Conservation (phyloP, 2,329 filamentous ascomycete species). For the Davidsoniella neocaledoniae region DNA sequence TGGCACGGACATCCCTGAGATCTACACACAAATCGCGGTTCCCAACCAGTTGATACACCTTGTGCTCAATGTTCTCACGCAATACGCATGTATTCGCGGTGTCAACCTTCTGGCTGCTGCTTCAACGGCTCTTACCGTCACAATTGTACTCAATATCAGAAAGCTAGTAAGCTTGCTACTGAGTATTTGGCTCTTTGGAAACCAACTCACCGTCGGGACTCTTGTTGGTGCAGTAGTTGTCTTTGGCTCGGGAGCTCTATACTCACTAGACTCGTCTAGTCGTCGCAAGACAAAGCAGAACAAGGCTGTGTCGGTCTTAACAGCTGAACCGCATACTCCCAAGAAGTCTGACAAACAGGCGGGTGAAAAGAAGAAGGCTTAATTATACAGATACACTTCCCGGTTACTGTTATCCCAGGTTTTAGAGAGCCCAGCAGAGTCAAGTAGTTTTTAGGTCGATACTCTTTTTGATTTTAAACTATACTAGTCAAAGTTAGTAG, state of each 20-base stretch:
- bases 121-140: slow-evolving; percentile 83
- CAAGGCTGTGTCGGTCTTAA: not conserved
- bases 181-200: slow-evolving; percentile 90
- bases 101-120: slow-evolving; percentile 86
- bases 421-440: too few species aligned
- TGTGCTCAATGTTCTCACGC: slow-evolving; percentile 65
- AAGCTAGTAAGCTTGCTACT: slow-evolving; percentile 83
- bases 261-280: slow-evolving; percentile 51
- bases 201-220: slow-evolving; percentile 59
- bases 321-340: not conserved
- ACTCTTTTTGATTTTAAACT: too few species aligned
- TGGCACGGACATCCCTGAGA: not conserved
- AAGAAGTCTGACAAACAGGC: slow-evolving; percentile 3
- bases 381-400: not conserved
- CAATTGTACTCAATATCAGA: slow-evolving; percentile 86
- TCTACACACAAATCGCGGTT: slow-evolving; percentile 18
- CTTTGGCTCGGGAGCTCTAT: slow-evolving; percentile 79
- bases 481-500: too few species aligned
- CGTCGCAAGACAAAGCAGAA: slow-evolving; percentile 1
- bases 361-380: slow-evolving; percentile 10
- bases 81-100: slow-evolving; percentile 87
- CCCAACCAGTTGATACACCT: slow-evolving; percentile 60
- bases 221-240: slow-evolving; percentile 69
- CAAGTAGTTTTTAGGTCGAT: too few species aligned
- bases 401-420: too few species aligned